A percentile compares a stretch with the other conserved stretches of the same genome.
Conservation (phyloP, 495 filamentous ascomycete species). For the Talaromyces borbonicus region DNA sequence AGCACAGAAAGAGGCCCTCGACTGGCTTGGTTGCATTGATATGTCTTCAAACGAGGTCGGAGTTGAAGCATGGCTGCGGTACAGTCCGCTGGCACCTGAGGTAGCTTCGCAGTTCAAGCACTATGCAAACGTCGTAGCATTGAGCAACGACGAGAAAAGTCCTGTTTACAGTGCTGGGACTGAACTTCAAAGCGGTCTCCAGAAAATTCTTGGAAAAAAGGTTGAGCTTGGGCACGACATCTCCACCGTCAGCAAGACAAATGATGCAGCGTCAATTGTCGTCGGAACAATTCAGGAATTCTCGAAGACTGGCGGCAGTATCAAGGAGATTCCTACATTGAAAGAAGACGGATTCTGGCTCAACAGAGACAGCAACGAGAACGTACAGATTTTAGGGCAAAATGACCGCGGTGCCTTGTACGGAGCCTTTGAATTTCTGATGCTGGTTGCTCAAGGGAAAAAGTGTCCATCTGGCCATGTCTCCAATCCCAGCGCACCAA, state of each 20-base stretch:
- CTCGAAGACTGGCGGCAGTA: slow-evolving; percentile 22
- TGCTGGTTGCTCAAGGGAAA: slow-evolving; percentile 51
- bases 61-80: slow-evolving; percentile 53
- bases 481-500: slow-evolving; percentile 49
- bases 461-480: slow-evolving; percentile 42
- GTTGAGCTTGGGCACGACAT: slow-evolving; percentile 17
- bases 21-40: not conserved
- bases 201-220: slow-evolving; percentile 40
- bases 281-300: slow-evolving; percentile 50
- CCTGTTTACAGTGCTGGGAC: slow-evolving; percentile 49
- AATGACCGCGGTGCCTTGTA: slow-evolving; percentile 62
- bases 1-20: no score
- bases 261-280: slow-evolving; percentile 30
- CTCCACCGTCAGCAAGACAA: slow-evolving; percentile 13
- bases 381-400: slow-evolving; percentile 52
- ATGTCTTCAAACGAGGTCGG: slow-evolving; percentile 44
- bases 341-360: slow-evolving; percentile 58
- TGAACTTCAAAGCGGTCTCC: slow-evolving; percentile 50
- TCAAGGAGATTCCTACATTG: slow-evolving; percentile 30
- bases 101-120: slow-evolving; percentile 22
- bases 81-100: slow-evolving; percentile 42
- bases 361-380: slow-evolving; percentile 18
- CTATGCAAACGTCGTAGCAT: slow-evolving; percentile 42
- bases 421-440: slow-evolving; percentile 60
- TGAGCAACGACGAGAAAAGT: slow-evolving; percentile 41